Base-by-base conservation (phyloP, 2,329 filamentous ascomycete genomes). In the Trichoderma asperellum region DNA sequence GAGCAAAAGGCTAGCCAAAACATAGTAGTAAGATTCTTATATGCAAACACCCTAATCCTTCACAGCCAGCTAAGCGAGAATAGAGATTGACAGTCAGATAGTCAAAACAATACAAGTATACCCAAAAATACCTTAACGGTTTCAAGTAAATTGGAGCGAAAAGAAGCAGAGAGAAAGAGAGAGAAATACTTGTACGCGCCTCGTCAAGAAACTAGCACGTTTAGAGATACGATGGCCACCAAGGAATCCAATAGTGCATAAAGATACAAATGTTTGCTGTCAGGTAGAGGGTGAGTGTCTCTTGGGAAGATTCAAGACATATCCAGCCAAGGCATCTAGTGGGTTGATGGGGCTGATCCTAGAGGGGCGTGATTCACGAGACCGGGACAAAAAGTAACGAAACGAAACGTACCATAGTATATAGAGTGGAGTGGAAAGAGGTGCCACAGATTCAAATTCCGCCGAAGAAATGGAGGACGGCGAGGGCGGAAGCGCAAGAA, bases 261-360 rank as follows among this genome's bases (percentile, higher is more conserved):
- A 16, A 21, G 40, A 52, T 24, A 12, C 32, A n/a, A 29, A 40
- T 32, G 24, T 16, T 55, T 55, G 34, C 21, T 53, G 14, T 6
- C 10, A 18, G 43, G n/a, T 11, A 24, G 29, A 35, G 35, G 8
- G 16, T 47, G 40, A 8, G 35, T 56, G 61, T 64, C 49, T 64
- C 35, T 29, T 64, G 61, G 61, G 61, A 40, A 64, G 61, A 64
- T 16, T 32, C 11, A 27, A 35, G 61, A 32, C 24, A 56, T 56
- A 56, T 24, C 18, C 5, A 16, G 10, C 37, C 12, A 18, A 49
- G 49, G 18, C 56, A 14, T 21, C 14, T 32, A 63, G 56, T 64
- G 52, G 61, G 16, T 14, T 27, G 27, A n/a, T 53, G 29, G n/a
- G 2, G 21, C n/a, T 18, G 14, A 2, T 64, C 24, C 18, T 2